phyloP scores from a whole-genome alignment of 495 filamentous ascomycete genomes.

The Penicillium lividum region DNA sequence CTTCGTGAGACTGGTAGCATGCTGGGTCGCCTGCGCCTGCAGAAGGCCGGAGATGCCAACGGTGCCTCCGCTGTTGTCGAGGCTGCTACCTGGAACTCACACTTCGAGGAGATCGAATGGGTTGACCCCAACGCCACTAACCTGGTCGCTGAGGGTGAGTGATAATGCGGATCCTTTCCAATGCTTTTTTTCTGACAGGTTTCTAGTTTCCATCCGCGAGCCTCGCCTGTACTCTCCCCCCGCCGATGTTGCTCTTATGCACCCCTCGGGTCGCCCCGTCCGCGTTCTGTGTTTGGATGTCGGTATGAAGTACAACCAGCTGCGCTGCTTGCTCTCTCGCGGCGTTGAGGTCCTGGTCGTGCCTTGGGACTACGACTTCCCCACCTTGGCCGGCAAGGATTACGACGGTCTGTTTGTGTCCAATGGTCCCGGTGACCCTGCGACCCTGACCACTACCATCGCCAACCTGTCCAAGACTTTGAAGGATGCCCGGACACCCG shows the following conservation, averaged over 20 bases:
- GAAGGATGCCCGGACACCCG: slow-evolving; percentile 72
- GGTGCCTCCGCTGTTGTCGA: slow-evolving; percentile 48
- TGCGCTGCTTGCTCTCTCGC: slow-evolving; percentile 84
- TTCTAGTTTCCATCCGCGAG: slow-evolving; percentile 77
- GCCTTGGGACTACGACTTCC: slow-evolving; percentile 94
- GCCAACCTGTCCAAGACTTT: slow-evolving; percentile 72
- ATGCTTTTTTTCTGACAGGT: slow-evolving; percentile 2
- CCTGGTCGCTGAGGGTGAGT: slow-evolving; percentile 89
- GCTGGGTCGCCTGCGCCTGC: slow-evolving; percentile 84
- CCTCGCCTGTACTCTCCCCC: slow-evolving; percentile 79
- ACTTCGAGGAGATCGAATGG: slow-evolving; percentile 82
- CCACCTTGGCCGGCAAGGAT: slow-evolving; percentile 66
- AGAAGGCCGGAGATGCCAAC: slow-evolving; percentile 54
- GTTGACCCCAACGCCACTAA: slow-evolving; percentile 89
- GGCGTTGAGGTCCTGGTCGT: slow-evolving; percentile 95
- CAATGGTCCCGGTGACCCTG: slow-evolving; percentile 95
- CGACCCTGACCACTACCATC: slow-evolving; percentile 74
- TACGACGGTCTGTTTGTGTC: slow-evolving; percentile 98
- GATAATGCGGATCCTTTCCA: background rate
- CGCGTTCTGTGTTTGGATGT: slow-evolving; percentile 93
- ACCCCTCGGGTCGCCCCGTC: slow-evolving; percentile 81
- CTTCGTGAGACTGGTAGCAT: slow-evolving; percentile 94
- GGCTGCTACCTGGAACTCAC: slow-evolving; percentile 58
- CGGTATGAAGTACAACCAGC: slow-evolving; percentile 95
- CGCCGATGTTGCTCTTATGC: slow-evolving; percentile 65